phyloP scores from a whole-genome alignment of 495 filamentous ascomycete species.

The Podospora didyma region DNA sequence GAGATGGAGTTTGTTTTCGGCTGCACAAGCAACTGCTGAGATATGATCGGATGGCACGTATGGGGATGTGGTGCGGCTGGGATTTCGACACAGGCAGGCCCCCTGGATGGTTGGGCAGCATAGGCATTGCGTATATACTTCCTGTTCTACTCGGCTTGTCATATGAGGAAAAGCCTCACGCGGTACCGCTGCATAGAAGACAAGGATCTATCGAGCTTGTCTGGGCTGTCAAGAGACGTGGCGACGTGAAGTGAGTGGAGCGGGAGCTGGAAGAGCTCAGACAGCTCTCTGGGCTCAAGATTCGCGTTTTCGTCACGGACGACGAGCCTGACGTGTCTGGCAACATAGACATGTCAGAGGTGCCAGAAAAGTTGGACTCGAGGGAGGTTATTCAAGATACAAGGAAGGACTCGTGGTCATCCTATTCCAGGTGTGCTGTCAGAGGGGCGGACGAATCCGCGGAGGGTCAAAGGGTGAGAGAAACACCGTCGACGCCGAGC shows the following conservation, averaged over 20 bases:
- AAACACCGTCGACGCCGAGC: neutral
- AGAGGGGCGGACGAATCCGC: too few relatives aligned
- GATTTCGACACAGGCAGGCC: conserved; percentile 51
- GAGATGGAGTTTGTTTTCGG: conserved; percentile 41
- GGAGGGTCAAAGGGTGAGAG: conserved; percentile 9
- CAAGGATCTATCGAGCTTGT: conserved; percentile 40
- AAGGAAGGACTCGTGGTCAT: too few relatives aligned
- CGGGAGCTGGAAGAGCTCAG: conserved; percentile 52
- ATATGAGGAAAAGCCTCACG: conserved; percentile 24
- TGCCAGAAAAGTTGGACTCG: too few relatives aligned
- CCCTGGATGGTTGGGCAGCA: conserved; percentile 59
- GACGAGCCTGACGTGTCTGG: conserved; percentile 31
- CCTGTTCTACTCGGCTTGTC: conserved; percentile 48
- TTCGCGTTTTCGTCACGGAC: conserved; percentile 57
- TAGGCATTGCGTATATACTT: conserved; percentile 59
- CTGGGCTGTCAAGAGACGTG: conserved; percentile 55
- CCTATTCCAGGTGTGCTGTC: too few relatives aligned
- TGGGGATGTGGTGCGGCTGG: conserved; percentile 53
- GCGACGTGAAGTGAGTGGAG: conserved; percentile 54
- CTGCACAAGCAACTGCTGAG: conserved; percentile 45
- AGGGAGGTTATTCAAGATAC: too few relatives aligned
- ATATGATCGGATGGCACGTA: conserved; percentile 46
- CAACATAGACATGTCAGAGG: too few relatives aligned
- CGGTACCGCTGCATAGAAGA: conserved; percentile 39
- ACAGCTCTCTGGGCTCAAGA: conserved; percentile 35